phyloP scores from a whole-genome alignment of 2,329 filamentous ascomycete genomes.

The Exophiala oligosperma region DNA sequence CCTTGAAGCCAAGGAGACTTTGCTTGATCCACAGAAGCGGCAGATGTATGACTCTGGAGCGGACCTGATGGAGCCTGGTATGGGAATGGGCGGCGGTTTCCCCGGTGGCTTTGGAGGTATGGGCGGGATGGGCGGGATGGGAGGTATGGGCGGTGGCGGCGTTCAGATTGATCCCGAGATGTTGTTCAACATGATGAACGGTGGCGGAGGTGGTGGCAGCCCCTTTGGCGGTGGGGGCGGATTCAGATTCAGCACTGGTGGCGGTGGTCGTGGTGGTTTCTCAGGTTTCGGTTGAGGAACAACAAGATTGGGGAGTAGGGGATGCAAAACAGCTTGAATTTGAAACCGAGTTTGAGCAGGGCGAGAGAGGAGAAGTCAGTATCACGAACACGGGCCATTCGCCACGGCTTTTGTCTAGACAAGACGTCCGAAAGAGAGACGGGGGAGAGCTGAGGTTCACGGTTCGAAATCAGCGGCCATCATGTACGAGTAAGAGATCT shows the following conservation, averaged over 20 bases:
- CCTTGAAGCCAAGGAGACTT: conserved; percentile 91
- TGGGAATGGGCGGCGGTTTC: conserved; percentile 62
- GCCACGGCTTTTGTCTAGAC: no score
- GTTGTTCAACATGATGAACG: conserved; percentile 49
- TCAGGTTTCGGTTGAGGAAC: conserved; percentile 24
- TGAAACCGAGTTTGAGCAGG: neutral
- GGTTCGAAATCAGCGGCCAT: no score
- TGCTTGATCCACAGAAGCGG: conserved; percentile 93
- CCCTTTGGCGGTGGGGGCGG: conserved; percentile 1
- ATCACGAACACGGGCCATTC: no score
- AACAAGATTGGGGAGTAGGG: neutral
- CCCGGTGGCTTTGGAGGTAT: conserved; percentile 41
- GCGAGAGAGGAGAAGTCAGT: neutral
- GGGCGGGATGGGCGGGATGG: conserved; percentile 44
- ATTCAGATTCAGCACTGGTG: conserved; percentile 23
- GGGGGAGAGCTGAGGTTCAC: neutral
- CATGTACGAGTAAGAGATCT: neutral
- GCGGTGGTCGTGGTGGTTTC: conserved; percentile 27
- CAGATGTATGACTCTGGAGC: conserved; percentile 89
- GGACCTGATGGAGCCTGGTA: conserved; percentile 81
- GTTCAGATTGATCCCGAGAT: conserved; percentile 39
- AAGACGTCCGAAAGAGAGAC: neutral
- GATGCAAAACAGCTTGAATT: neutral
- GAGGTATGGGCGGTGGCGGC: conserved; percentile 41
- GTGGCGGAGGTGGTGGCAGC: conserved; percentile 39